Evolutionary conservation across 2,329 filamentous ascomycete genomes (phyloP).

Genomic region (Paecilomyces dactylethromorphus): DNA sequence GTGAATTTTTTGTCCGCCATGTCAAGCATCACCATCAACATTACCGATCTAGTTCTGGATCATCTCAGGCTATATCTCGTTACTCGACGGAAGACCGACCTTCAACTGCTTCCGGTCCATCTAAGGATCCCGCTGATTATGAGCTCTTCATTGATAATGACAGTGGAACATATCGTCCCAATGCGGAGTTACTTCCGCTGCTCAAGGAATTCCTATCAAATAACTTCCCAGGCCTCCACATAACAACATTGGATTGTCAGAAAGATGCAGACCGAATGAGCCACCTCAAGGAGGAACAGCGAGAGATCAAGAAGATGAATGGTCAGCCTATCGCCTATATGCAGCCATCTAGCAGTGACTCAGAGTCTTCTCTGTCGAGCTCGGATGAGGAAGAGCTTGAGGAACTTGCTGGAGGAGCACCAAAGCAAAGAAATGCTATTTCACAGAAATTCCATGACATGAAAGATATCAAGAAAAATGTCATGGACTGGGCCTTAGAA

Average conservation of each 20-base stretch:
- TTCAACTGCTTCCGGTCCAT: constrained; percentile 32
- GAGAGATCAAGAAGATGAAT: constrained; percentile 62
- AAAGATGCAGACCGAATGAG: constrained; percentile 64
- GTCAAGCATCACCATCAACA: constrained; percentile 42
- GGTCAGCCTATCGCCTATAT: constrained; percentile 49
- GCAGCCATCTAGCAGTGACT: constrained; percentile 42
- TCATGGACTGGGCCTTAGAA: constrained; percentile 27
- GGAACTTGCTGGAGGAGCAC: constrained; percentile 20
- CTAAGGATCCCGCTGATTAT: constrained; percentile 57
- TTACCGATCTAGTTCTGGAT: constrained; percentile 19
- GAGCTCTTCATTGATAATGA: constrained; percentile 94
- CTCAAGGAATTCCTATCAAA: constrained; percentile 63
- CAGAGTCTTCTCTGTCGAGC: constrained; percentile 40
- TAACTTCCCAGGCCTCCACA: constrained; percentile 71
- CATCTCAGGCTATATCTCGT: constrained; percentile 28
- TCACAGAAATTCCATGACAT: constrained; percentile 25
- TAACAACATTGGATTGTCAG: constrained; percentile 68
- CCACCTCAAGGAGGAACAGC: constrained; percentile 69
- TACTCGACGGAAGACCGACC: constrained; percentile 25
- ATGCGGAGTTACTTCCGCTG: constrained; percentile 65
- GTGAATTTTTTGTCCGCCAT: constrained; percentile 84
- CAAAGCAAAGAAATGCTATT: constrained; percentile 21
- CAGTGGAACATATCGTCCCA: constrained; percentile 85
- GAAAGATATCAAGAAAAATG: constrained; percentile 30
- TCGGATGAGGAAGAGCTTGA: constrained; percentile 55